Conservation (phyloP, 305 asterid genomes). For the Solanum chacoense region DNA sequence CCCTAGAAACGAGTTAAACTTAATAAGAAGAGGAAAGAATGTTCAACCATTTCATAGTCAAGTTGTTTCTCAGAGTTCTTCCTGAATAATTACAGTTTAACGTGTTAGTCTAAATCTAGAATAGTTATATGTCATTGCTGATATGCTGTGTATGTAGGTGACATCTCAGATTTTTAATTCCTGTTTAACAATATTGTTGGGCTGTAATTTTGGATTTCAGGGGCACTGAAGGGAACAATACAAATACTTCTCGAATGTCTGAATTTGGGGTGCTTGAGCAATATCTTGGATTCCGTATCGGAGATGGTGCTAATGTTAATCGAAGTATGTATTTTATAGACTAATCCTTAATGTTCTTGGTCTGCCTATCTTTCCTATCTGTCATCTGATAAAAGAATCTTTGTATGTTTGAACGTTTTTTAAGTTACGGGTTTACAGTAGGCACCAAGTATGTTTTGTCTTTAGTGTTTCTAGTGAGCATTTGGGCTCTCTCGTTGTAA, state of each 20-base stretch:
- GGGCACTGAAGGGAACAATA: constrained; percentile 55
- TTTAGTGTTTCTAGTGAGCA: neutral
- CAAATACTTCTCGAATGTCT: constrained; percentile 43
- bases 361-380: neutral
- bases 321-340: constrained; percentile 28
- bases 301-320: constrained; percentile 40
- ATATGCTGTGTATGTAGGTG: neutral
- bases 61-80: neutral
- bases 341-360: neutral
- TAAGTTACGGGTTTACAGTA: neutral
- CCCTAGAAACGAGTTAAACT: neutral
- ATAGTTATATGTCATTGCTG: neutral
- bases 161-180: neutral
- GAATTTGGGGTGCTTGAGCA: constrained; percentile 82
- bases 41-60: neutral
- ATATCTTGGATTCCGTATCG: constrained; percentile 65
- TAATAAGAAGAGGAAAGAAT: neutral
- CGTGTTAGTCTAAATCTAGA: neutral
- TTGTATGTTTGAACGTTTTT: neutral
- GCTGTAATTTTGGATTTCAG: constrained; percentile 33
- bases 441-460: neutral
- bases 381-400: neutral
- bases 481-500: neutral
- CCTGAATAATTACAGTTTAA: neutral
- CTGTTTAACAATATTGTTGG: neutral